Base-by-base conservation (phyloP, 352 stramenopile genomes). In the Pythium folliculosum region DNA sequence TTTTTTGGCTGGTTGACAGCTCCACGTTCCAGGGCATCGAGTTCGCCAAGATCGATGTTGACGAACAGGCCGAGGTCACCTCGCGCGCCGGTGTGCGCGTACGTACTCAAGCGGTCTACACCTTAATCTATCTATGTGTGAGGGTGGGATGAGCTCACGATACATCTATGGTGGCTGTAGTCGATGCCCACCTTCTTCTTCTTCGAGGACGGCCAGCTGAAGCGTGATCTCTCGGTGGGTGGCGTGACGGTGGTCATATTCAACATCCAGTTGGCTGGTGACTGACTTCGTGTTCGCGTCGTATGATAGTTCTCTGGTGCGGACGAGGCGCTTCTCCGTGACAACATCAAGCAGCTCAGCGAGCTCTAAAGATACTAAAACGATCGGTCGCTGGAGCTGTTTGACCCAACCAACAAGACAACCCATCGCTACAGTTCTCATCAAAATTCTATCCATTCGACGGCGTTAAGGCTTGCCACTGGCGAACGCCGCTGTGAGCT, bases 121-220 rank as follows among this genome's bases (percentile, higher is more conserved):
- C n/a, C n/a, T n/a, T n/a, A n/a, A n/a, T n/a, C n/a, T n/a, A n/a
- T n/a, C n/a, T n/a, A n/a, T n/a, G n/a, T n/a, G n/a, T n/a, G n/a
- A n/a, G n/a, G n/a, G n/a, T n/a, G n/a, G n/a, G n/a, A 5, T 49
- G 22, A 27, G 40, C 57, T 64, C 2, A 64, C 45, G 16, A 19
- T n/a, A 44, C 1, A 48, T 0, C 23, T 48, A 19, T 45, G 4
- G 9, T 4, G 3, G 3, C 43, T 45, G 27, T 53, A 95, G 88
- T 94, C 88, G 58, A 96, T 96, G 88, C 88, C 88, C 19, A 96
- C 88, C 52, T 96, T 96, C 75, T 92, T 87, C 58, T 88, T 88
- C 68, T 94, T 94, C 67, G 75, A 89, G 38, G 76, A 94, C 63
- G 88, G 86, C 68, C 82, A 91, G 50, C 77, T 93, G 16, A 80